These are phyloP conservation scores for Dendrobium catenatum DNA, from an alignment of 106 monocot species.

Conservation along the genomic window DNA sequence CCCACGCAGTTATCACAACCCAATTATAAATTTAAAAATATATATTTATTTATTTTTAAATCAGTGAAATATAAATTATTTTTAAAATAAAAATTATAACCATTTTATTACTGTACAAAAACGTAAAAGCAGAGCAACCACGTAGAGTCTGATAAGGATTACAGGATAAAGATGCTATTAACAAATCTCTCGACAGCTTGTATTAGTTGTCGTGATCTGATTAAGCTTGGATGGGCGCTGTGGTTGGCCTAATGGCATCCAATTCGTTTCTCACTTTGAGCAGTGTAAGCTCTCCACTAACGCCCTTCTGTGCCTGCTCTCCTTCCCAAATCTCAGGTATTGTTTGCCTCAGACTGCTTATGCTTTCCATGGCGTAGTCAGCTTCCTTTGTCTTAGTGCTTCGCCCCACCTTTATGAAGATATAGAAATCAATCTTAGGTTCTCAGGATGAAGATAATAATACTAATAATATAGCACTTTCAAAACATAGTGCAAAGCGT, in stretches of 20 bases:
- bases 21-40: not conserved
- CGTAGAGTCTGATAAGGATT: too few species aligned
- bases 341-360: slow-evolving; percentile 18
- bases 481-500: too few species aligned
- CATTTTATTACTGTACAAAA: not conserved
- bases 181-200: not conserved
- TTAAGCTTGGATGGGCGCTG: slow-evolving; percentile 32
- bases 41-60: too few species aligned
- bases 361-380: slow-evolving; percentile 47
- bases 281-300: not conserved
- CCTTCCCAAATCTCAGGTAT: slow-evolving; percentile 55
- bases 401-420: slow-evolving; percentile 49
- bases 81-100: too few species aligned
- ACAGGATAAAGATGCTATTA: not conserved
- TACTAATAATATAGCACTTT: too few species aligned
- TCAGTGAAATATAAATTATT: too few species aligned
- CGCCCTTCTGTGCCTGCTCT: not conserved
- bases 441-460: too few species aligned
- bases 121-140: not conserved
- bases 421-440: too few species aligned
- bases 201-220: not conserved
- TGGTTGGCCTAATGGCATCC: slow-evolving; percentile 21
- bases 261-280: slow-evolving; percentile 17
- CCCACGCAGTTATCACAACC: not conserved
- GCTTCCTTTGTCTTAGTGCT: slow-evolving; percentile 31